phyloP scores from a whole-genome alignment of 1,139 yeast genomes.

The Lipomyces yarrowii region DNA sequence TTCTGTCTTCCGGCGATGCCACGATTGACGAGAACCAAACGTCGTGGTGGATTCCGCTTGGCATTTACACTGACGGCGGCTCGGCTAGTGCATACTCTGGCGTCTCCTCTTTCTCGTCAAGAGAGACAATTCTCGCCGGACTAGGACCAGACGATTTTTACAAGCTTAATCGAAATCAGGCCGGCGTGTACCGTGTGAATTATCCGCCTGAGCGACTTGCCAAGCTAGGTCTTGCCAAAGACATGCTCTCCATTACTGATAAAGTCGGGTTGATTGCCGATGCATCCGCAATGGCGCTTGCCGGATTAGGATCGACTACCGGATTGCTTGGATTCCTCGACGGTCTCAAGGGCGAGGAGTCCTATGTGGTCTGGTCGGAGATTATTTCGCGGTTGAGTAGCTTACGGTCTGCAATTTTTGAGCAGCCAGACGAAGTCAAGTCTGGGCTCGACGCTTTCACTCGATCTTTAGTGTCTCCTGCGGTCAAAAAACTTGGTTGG shows the following conservation, averaged over 20 bases:
- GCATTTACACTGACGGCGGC: slow-evolving; percentile 43
- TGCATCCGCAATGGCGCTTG: slow-evolving; percentile 58
- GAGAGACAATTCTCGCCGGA: slow-evolving; percentile 37
- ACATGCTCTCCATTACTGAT: slow-evolving; percentile 57
- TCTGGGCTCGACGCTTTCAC: slow-evolving; percentile 49
- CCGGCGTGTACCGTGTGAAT: slow-evolving; percentile 68
- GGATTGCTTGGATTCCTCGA: slow-evolving; percentile 53
- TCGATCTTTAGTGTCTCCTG: slow-evolving; percentile 49
- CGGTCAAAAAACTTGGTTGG: slow-evolving; percentile 48
- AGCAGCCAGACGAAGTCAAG: slow-evolving; percentile 47
- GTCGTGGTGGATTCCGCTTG: slow-evolving; percentile 77
- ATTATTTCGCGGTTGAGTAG: slow-evolving; percentile 51
- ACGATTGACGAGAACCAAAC: slow-evolving; percentile 52
- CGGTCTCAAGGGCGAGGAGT: slow-evolving; percentile 53
- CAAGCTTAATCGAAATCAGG: slow-evolving; percentile 64
- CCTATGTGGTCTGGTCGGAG: slow-evolving; percentile 69
- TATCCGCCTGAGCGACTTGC: slow-evolving; percentile 56
- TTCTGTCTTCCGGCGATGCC: slow-evolving; percentile 59
- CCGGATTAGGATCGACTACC: slow-evolving; percentile 58
- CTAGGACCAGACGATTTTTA: slow-evolving; percentile 45
- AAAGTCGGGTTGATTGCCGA: slow-evolving; percentile 71
- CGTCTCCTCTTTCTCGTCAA: slow-evolving; percentile 31
- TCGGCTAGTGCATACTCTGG: slow-evolving; percentile 30
- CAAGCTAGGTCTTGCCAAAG: slow-evolving; percentile 45
- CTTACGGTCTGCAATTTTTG: slow-evolving; percentile 53